Evolutionary conservation across 2,329 filamentous ascomycete genomes (phyloP), one percentile per base, ranked within the genome.

Genomic region (Botrytis sinoallii): DNA sequence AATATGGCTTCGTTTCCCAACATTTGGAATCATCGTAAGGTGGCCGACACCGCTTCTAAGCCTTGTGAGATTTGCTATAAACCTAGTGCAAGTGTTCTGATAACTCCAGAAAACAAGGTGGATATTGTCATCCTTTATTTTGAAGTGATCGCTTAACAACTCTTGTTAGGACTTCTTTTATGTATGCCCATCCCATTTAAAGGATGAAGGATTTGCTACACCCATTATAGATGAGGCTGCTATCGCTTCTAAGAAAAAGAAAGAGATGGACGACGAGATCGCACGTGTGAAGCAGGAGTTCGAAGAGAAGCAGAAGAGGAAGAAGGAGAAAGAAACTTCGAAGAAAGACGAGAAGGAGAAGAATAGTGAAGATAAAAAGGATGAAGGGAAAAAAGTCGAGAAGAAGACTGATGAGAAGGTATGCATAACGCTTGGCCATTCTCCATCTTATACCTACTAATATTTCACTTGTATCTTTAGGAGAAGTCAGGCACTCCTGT

Each of bases 11-110:
- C 87, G 2, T 89, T 95, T 74, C 88, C 89, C 60, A 98, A 98
- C 80, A 83, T 92, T 44, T 98, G 95, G 84, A 90, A 93, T 76
- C 92, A 95, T 77, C 92, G 95, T 68, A 93, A 90, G 78, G 95
- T 98, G 52, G 94, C 94, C 20, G 94, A 97, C 44, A 88, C 90
- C n/a, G 88, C 92, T 1, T 88, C 93, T 20, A 97, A 93, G 83
- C 87, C 93, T 68, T 99, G 96, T 83, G 92, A 94, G 83, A 90
- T 98, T 76, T 98, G 96, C 86, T 97, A 92, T 85, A 97, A 96
- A 83, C 92, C 93, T 14, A 94, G 91, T 74, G 90, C 91, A 10
- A 97, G 92, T 77, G 95, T 98, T 29, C 86, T 99, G 72, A 93
- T 97, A 78, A 97, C 94, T 14, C 89, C 93, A 0, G 94, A 97